phyloP scores from a whole-genome alignment of 2,329 filamentous ascomycete genomes.

The Trichophyton simii region DNA sequence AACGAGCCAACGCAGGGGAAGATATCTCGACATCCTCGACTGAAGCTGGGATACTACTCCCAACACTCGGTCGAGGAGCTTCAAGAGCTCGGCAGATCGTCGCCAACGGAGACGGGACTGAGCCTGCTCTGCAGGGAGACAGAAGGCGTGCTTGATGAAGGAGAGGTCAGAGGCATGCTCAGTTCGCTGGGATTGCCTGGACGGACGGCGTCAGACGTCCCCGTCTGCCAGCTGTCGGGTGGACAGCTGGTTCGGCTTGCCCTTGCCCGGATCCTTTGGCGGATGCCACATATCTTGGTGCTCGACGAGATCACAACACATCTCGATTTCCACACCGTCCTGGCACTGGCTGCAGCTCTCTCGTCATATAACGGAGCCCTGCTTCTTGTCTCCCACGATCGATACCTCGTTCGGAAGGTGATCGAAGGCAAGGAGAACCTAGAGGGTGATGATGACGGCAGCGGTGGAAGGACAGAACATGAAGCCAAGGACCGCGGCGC shows the following conservation, averaged over 20 bases:
- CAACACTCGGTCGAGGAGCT: slow-evolving; percentile 65
- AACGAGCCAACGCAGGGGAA: slow-evolving; percentile 48
- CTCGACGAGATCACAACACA: slow-evolving; percentile 78
- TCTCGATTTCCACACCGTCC: slow-evolving; percentile 69
- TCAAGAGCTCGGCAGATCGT: slow-evolving; percentile 41
- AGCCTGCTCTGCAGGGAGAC: slow-evolving; percentile 47
- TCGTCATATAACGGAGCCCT: slow-evolving; percentile 60
- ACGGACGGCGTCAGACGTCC: slow-evolving; percentile 58
- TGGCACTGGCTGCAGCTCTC: slow-evolving; percentile 55
- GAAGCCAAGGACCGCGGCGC: neutral
- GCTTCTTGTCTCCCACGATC: slow-evolving; percentile 66
- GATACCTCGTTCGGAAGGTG: slow-evolving; percentile 65
- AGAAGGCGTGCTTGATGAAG: slow-evolving; percentile 46
- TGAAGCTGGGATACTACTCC: slow-evolving; percentile 64
- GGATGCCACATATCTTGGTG: slow-evolving; percentile 57
- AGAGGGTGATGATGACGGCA: slow-evolving; percentile 31
- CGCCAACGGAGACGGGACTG: slow-evolving; percentile 50
- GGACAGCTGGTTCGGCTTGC: slow-evolving; percentile 61
- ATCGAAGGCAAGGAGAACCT: slow-evolving; percentile 48
- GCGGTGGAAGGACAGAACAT: slow-evolving; percentile 21
- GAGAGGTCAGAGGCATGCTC: slow-evolving; percentile 54
- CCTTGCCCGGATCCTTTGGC: slow-evolving; percentile 56
- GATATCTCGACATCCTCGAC: slow-evolving; percentile 53
- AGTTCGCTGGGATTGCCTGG: slow-evolving; percentile 59
- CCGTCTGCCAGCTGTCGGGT: slow-evolving; percentile 60